phyloP scores from a whole-genome alignment of 371 early-diverging fungal genomes.

The Paraphysoderma sedebokerense region DNA sequence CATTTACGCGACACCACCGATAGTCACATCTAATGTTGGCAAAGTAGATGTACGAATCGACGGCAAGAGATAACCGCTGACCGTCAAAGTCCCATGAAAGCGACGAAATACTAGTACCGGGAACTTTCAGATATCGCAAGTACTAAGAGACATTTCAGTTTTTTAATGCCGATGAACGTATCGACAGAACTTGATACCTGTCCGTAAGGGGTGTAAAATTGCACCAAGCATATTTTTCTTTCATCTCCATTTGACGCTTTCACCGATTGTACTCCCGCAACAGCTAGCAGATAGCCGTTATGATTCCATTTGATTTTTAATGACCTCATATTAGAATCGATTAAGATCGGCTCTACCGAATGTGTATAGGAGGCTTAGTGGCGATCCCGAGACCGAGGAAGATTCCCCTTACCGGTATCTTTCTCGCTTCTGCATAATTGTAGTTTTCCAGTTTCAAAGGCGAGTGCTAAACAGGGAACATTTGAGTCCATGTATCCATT shows the following conservation, averaged over 20 bases:
- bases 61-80: constrained; percentile 25
- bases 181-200: constrained; percentile 9
- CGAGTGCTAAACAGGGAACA: constrained; percentile 26
- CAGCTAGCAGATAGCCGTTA: constrained; percentile 26
- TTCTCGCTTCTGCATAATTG: constrained; percentile 26
- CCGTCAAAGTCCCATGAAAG: constrained; percentile 30
- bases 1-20: constrained; percentile 16
- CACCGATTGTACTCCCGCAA: constrained; percentile 22
- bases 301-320: constrained; percentile 24
- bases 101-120: constrained; percentile 22
- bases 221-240: constrained; percentile 26
- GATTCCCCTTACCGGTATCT: constrained; percentile 12
- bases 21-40: constrained; percentile 31
- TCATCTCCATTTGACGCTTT: constrained; percentile 22
- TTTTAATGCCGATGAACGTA: background rate
- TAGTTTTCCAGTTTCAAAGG: constrained; percentile 29
- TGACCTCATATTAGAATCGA: constrained; percentile 25
- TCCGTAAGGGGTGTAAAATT: constrained; percentile 26
- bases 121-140: constrained; percentile 29
- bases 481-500: constrained; percentile 19
- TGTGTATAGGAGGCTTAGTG: no score
- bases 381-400: background rate
- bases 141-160: constrained; percentile 7
- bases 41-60: constrained; percentile 36
- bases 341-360: constrained; percentile 17